Evolutionary conservation across 2,329 filamentous ascomycete genomes (phyloP).

Genomic region (Hypoxylon sp.): DNA sequence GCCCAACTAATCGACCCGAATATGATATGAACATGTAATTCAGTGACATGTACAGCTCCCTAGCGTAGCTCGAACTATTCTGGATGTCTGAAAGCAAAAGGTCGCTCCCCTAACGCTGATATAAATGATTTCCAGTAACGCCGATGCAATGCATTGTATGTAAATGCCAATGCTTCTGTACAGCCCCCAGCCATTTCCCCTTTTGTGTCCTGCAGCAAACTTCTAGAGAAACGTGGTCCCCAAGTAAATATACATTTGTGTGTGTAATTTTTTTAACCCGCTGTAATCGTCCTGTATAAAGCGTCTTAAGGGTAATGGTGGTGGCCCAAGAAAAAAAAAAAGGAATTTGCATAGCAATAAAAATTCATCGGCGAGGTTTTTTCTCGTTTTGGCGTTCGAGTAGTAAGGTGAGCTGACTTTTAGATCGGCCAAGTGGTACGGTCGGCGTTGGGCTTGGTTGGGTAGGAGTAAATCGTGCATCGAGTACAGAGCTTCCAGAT

Average conservation of each 20-base stretch:
- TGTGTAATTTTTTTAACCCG: conserved; percentile 23
- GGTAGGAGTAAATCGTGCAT: conserved; percentile 61
- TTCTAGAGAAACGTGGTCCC: conserved; percentile 13
- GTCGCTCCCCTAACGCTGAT: conserved; percentile 27
- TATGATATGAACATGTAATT: conserved; percentile 35
- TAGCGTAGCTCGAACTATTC: conserved; percentile 18
- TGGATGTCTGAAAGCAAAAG: conserved; percentile 19
- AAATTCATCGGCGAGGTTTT: conserved; percentile 46
- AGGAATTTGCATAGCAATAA: conserved; percentile 20
- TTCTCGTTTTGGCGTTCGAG: conserved; percentile 60
- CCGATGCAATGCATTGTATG: conserved; percentile 42
- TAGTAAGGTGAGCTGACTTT: conserved; percentile 70
- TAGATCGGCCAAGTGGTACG: conserved; percentile 68
- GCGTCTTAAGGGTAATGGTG: conserved; percentile 13
- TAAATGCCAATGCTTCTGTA: conserved; percentile 39
- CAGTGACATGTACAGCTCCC: conserved; percentile 31
- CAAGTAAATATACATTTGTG: conserved; percentile 33
- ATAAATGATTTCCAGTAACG: conserved; percentile 39
- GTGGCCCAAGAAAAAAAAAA: conserved; percentile 1
- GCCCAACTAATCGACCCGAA: conserved; percentile 22
- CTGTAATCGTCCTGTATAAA: conserved; percentile 25
- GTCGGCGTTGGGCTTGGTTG: conserved; percentile 60
- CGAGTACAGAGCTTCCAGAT: conserved; percentile 52
- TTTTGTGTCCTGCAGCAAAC: conserved; percentile 17
- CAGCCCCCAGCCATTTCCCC: conserved; percentile 11